Evolutionary conservation across 2,329 filamentous ascomycete genomes (phyloP), one percentile per base, ranked within the genome.

Genomic region (Claviceps fusiformis): DNA sequence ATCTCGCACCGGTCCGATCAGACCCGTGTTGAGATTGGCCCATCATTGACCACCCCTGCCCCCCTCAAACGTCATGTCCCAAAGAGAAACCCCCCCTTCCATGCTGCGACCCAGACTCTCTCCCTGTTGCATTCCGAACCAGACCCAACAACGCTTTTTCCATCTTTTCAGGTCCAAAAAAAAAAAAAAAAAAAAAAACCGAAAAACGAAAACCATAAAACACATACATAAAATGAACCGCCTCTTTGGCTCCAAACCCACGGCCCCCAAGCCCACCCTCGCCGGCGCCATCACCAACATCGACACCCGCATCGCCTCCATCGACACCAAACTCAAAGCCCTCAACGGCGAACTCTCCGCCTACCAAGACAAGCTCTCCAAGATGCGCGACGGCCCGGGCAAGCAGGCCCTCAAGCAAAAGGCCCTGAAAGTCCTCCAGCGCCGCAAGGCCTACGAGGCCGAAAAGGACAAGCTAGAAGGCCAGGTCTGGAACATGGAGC

Each of bases 401-500:
- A 96, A 97, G 71, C 85, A 82, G 15, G 91, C 92, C 35, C 83
- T 98, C 64, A 95, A 93, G 68, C 85, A 95, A 66, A 96, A 96
- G 67, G 92, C 92, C 2, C 85, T 95, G 64, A 95, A 95, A 65
- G 84, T 97, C 11, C 84, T 97, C 2, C 89, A 95, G 73, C 87
- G 90, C 57, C 86, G 92, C 62, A 95, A 95, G 69, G 86, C 91
- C 71, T 95, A 95, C 81, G 93, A 98, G 73, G 79, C 82, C 3
- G 90, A 96, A 72, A 89, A 92, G 61, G 90, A 96, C 65, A 91
- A 97, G 73, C 83, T 97, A 54, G 87, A 95, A 72, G 81, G 86
- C 61, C 93, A 98, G 73, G 89, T 89, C 27, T 97, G 91, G 91
- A 97, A 97, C 74, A 96, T 98, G 91, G 91, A 97, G 74, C 91